A percentile compares a stretch with the other conserved stretches of the same genome.
Evolutionary conservation across 306 rosid species (phyloP).

Genomic region (barrel medic (Medicago truncatula)): MtrunA17r5.0-ANR NC_053047.1:10507501-10508000

Average conservation of each 20-base stretch:
- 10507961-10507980: neutral
- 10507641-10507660: neutral
- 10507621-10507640: neutral
- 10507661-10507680: neutral
- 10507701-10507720: neutral
- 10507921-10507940: neutral
- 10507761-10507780: neutral
- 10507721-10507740: neutral
- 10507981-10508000: constrained; percentile 58
- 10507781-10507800: neutral
- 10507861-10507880: neutral
- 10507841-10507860: neutral
- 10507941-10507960: neutral
- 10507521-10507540: constrained; percentile 68
- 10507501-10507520: constrained; percentile 70
- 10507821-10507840: too few relatives aligned
- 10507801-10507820: too few relatives aligned
- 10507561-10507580: neutral
- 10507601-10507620: too few relatives aligned
- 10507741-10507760: neutral
- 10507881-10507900: neutral
- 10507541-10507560: constrained; percentile 66
- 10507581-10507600: neutral
- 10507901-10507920: neutral
- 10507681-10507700: neutral